Percentiles rank a stretch among this genome's conserved stretches.
phyloP scores from a whole-genome alignment of 257 asterid genomes.

The Primulina eburnea region DNA sequence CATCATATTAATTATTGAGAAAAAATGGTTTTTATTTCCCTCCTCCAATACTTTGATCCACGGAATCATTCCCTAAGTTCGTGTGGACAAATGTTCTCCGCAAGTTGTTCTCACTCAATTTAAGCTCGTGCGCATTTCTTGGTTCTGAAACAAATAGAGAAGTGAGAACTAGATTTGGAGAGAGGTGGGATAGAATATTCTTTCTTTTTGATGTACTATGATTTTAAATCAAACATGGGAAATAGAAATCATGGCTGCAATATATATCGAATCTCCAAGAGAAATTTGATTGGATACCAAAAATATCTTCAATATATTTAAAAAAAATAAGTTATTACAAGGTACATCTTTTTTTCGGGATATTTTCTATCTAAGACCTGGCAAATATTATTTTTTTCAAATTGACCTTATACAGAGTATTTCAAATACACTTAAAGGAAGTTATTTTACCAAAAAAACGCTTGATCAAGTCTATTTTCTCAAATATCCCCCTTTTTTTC shows the following conservation, averaged over 20 bases:
- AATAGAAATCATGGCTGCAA: slow-evolving; percentile 16
- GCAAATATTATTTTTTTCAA: too few species aligned
- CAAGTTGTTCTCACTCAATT: slow-evolving; percentile 20
- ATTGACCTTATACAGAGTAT: too few species aligned
- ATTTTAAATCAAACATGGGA: slow-evolving; percentile 31
- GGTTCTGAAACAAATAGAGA: slow-evolving; percentile 20
- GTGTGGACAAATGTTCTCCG: slow-evolving; percentile 22
- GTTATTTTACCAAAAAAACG: too few species aligned
- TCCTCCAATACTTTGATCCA: slow-evolving; percentile 23
- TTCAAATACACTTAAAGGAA: too few species aligned
- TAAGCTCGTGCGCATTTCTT: slow-evolving; percentile 26
- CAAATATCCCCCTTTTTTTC: too few species aligned
- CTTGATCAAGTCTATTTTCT: too few species aligned
- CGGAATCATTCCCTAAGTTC: slow-evolving; percentile 8
- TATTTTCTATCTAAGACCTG: too few species aligned
- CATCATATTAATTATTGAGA: neutral
- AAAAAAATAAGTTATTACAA: neutral
- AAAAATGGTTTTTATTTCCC: slow-evolving; percentile 8
- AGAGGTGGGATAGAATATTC: slow-evolving; percentile 13
- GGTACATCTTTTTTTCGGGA: too few species aligned
- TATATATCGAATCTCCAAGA: neutral
- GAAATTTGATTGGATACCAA: neutral
- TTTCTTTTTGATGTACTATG: slow-evolving; percentile 14
- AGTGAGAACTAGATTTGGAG: slow-evolving; percentile 37
- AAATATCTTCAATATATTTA: neutral